These are phyloP conservation scores for Nepenthes gracilis DNA, from an alignment of 148 eudicot genomes.

Conservation along the genomic window DNA sequence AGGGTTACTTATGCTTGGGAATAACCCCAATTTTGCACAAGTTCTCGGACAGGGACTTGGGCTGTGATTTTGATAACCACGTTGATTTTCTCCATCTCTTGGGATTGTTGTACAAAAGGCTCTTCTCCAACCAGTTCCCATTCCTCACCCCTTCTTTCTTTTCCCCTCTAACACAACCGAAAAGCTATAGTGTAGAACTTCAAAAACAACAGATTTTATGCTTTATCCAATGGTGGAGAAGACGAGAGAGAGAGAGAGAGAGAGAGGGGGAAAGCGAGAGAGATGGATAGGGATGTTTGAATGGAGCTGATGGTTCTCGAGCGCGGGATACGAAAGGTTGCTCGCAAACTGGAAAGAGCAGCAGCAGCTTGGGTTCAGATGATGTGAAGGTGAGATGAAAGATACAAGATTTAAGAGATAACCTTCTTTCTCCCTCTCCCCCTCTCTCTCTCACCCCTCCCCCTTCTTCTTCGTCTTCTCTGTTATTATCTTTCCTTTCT, in stretches of 20 bases:
- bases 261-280: too few species aligned
- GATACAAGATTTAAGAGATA: constrained; percentile 7
- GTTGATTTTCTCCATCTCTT: constrained; percentile 22
- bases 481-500: neutral
- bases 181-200: constrained; percentile 8
- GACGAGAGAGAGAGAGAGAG: constrained; percentile 5
- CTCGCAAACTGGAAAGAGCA: too few species aligned
- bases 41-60: constrained; percentile 22
- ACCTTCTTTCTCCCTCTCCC: neutral
- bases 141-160: constrained; percentile 10
- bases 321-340: too few species aligned
- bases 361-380: too few species aligned
- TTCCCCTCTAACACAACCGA: neutral
- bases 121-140: constrained; percentile 89
- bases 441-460: neutral
- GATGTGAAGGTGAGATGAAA: neutral
- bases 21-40: constrained; percentile 30
- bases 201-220: neutral
- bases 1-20: constrained; percentile 42
- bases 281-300: too few species aligned
- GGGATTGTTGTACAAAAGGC: constrained; percentile 80
- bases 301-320: too few species aligned
- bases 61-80: neutral
- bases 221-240: neutral
- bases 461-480: neutral